Conservation (phyloP, 805 yeast species). For the Saturnispora mendoncae region DNA sequence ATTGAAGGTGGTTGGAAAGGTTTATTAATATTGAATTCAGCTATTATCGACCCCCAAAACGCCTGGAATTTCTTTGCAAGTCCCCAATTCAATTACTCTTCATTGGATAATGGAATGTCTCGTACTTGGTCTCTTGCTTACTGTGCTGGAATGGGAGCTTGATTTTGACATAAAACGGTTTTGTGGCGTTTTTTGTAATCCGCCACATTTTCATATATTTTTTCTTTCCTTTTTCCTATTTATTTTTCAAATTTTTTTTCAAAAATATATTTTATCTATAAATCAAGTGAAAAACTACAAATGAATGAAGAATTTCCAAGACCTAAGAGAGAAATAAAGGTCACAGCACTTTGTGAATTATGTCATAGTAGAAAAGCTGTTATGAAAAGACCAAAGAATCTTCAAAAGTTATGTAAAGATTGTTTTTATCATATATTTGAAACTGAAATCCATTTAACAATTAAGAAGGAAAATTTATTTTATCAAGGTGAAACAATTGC, state of each 20-base stretch:
- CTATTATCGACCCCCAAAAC: conserved; percentile 33
- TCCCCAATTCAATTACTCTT: conserved; percentile 26
- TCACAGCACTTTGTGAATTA: conserved; percentile 59
- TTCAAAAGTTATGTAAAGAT: conserved; percentile 79
- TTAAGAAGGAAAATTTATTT: conserved; percentile 59
- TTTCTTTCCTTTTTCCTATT: not conserved
- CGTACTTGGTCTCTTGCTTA: conserved; percentile 54
- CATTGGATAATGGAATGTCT: conserved; percentile 55
- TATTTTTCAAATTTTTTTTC: not conserved
- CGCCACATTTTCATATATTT: not conserved
- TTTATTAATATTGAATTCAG: conserved; percentile 36
- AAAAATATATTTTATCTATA: not conserved
- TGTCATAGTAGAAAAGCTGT: conserved; percentile 80
- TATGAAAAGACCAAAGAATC: conserved; percentile 84
- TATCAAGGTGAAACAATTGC: conserved; percentile 81
- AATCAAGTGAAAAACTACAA: not conserved
- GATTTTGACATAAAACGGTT: not conserved
- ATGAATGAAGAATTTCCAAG: conserved; percentile 1
- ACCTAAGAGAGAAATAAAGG: conserved; percentile 26
- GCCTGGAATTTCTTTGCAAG: conserved; percentile 37
- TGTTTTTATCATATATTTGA: conserved; percentile 90
- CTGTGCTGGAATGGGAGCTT: conserved; percentile 41
- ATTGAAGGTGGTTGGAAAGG: conserved; percentile 63
- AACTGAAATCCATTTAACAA: conserved; percentile 91
- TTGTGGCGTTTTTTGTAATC: too few species aligned